These are phyloP conservation scores for Neonectria hederae DNA, from an alignment of 2,329 filamentous ascomycete species.

Conservation along the genomic window DNA sequence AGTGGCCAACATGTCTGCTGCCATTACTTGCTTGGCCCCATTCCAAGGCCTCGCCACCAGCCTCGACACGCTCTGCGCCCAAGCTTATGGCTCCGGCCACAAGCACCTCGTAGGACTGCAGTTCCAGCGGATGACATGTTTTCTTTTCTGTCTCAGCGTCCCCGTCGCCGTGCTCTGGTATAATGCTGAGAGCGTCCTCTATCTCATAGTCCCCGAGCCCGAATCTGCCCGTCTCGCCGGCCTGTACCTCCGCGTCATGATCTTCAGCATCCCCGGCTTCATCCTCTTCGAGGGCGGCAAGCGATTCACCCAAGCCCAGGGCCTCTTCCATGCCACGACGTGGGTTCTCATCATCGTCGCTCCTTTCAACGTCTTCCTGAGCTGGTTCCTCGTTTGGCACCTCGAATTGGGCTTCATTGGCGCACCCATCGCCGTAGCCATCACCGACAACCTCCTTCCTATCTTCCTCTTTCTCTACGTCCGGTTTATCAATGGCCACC, in stretches of 20 bases:
- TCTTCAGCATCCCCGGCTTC: conserved; percentile 79
- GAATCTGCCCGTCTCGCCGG: conserved; percentile 76
- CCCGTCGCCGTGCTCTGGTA: conserved; percentile 79
- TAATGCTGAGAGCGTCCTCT: conserved; percentile 72
- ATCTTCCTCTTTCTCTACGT: conserved; percentile 82
- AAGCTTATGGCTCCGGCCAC: conserved; percentile 91
- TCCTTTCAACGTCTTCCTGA: conserved; percentile 79
- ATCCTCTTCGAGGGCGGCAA: conserved; percentile 82
- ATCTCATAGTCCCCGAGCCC: conserved; percentile 52
- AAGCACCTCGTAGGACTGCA: conserved; percentile 88
- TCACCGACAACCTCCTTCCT: conserved; percentile 82
- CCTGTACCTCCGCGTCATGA: conserved; percentile 75
- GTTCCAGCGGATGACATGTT: conserved; percentile 82
- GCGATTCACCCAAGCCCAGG: conserved; percentile 84
- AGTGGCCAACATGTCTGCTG: conserved; percentile 77
- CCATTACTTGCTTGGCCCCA: conserved; percentile 79
- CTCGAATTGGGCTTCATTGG: conserved; percentile 77
- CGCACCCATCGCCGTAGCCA: conserved; percentile 81
- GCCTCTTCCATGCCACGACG: conserved; percentile 80
- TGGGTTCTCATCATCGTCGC: conserved; percentile 81
- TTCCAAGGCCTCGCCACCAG: conserved; percentile 89
- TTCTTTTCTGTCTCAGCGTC: conserved; percentile 76
- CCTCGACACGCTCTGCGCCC: conserved; percentile 90
- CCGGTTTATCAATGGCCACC: conserved; percentile 73
- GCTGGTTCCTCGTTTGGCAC: conserved; percentile 82